A percentile compares a stretch with the other conserved stretches of the same genome.
Conservation (phyloP, 345 rosid species). For the Passiflora organensis region DNA sequence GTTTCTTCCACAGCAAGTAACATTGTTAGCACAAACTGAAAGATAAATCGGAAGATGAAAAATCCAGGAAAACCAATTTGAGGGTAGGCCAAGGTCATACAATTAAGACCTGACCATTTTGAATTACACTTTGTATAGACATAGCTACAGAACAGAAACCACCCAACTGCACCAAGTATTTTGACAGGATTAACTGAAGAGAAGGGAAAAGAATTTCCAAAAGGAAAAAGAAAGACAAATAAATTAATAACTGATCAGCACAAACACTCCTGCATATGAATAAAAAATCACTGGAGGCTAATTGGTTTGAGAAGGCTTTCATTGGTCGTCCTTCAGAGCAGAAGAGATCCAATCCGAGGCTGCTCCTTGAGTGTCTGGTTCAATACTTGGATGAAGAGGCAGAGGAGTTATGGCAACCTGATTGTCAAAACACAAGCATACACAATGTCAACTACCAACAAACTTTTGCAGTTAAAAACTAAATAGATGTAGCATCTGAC, state of each 20-base stretch:
- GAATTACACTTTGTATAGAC: conserved; percentile 11
- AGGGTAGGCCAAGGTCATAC: conserved; percentile 1
- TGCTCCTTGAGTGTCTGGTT: conserved; percentile 34
- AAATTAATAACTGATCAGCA: conserved; percentile 14
- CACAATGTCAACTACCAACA: neutral
- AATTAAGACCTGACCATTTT: conserved; percentile 9
- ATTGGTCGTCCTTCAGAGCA: conserved; percentile 35
- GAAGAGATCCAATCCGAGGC: conserved; percentile 67
- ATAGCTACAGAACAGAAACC: conserved; percentile 15
- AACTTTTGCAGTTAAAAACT: neutral
- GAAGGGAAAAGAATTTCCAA: neutral
- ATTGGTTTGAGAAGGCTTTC: conserved; percentile 9
- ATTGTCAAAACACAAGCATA: conserved; percentile 5
- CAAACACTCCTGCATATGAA: conserved; percentile 12
- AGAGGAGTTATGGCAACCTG: conserved; percentile 77
- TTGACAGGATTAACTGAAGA: neutral
- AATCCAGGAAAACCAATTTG: too few species aligned
- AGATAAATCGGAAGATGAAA: too few species aligned
- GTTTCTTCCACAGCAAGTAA: too few species aligned
- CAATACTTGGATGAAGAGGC: conserved; percentile 28
- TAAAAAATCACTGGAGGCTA: conserved; percentile 1
- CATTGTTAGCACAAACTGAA: too few species aligned
- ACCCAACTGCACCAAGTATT: conserved; percentile 14
- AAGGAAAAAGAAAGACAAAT: neutral
- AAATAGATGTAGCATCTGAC: too few species aligned